Evolutionary conservation across 2,329 filamentous ascomycete genomes (phyloP).

Genomic region (Dichotomopilus funicola): DNA sequence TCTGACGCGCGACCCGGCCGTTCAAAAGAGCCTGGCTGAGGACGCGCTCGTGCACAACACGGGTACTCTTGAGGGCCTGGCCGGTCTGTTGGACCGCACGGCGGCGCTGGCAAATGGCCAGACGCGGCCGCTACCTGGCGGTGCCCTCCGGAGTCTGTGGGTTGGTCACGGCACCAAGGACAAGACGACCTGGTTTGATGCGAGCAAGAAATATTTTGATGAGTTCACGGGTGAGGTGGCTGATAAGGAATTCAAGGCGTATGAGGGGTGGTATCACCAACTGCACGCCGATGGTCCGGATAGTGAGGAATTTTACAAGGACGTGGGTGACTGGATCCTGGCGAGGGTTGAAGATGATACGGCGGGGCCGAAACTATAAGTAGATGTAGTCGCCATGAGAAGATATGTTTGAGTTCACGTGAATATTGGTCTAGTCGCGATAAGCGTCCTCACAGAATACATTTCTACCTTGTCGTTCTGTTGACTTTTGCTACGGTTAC

Average conservation of each 20-base stretch:
- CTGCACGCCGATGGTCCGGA: constrained; percentile 52
- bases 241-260: constrained; percentile 66
- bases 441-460: too few species aligned
- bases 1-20: constrained; percentile 60
- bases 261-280: constrained; percentile 75
- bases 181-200: constrained; percentile 58
- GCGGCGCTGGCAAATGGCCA: constrained; percentile 51
- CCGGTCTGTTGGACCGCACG: constrained; percentile 70
- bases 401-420: neutral
- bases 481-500: too few species aligned
- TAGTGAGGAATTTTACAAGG: constrained; percentile 48
- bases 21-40: constrained; percentile 52
- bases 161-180: constrained; percentile 74
- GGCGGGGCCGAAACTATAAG: constrained; percentile 15
- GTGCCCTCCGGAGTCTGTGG: constrained; percentile 57
- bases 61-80: constrained; percentile 76
- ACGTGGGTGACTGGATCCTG: constrained; percentile 62
- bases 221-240: constrained; percentile 43
- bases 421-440: neutral
- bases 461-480: too few species aligned
- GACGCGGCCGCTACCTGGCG: constrained; percentile 33
- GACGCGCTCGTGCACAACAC: constrained; percentile 75
- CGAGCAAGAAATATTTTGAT: constrained; percentile 59
- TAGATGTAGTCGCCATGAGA: neutral
- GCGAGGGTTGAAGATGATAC: constrained; percentile 31